Percentiles rank a stretch among this genome's conserved stretches.
Evolutionary conservation across 2,329 filamentous ascomycete genomes (phyloP).

Genomic region (Aspergillus aculeatus): DNA sequence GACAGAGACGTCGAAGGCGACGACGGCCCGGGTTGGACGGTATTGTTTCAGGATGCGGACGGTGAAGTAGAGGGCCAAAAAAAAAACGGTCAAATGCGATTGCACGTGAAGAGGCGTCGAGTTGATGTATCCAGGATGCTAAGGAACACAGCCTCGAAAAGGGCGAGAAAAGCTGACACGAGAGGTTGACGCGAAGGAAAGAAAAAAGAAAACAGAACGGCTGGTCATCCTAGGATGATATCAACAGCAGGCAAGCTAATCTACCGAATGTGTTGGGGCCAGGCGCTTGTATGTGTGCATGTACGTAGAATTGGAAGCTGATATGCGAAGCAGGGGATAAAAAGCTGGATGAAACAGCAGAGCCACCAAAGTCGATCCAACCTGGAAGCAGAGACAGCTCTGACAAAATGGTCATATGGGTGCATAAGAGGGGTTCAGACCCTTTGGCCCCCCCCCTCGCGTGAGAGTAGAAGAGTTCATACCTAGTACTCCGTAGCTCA

Average conservation of each 20-base stretch:
- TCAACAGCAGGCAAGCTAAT: not conserved
- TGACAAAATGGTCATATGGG: not conserved
- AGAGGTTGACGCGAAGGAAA: not conserved
- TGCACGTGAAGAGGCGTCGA: conserved; percentile 1
- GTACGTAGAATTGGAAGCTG: not conserved
- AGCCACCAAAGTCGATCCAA: not conserved
- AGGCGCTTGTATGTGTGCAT: not conserved
- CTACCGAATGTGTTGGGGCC: not conserved
- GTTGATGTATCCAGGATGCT: conserved; percentile 2
- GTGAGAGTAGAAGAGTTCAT: not conserved
- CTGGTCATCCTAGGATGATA: conserved; percentile 1
- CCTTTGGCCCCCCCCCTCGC: not conserved
- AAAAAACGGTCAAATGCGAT: not conserved
- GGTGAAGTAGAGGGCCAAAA: conserved; percentile 19
- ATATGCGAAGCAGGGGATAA: conserved; percentile 4
- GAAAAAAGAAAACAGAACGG: not conserved
- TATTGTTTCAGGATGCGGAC: conserved; percentile 22
- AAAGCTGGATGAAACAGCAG: conserved; percentile 1
- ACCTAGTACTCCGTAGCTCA: no score
- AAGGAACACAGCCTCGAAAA: not conserved
- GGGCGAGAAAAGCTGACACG: not conserved
- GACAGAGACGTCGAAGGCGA: conserved; percentile 17
- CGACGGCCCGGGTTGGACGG: conserved; percentile 8
- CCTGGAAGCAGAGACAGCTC: not conserved
- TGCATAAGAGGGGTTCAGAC: not conserved